Evolutionary conservation across 139 green algal genomes (phyloP), one percentile per base, ranked within the genome.

Genomic region (Picochlorum sp.): DNA sequence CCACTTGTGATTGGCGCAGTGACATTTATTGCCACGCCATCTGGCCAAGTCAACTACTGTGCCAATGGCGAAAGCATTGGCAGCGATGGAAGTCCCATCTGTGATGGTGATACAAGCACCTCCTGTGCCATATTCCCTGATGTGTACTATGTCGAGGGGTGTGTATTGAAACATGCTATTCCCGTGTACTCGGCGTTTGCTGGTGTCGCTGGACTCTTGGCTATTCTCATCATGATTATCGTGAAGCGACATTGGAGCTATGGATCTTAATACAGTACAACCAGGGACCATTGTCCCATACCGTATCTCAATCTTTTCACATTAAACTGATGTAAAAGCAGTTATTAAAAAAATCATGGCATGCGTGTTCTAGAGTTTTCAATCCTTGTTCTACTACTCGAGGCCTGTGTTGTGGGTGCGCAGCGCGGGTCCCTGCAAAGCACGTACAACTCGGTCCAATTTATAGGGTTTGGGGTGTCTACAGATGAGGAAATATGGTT

Each of bases 21-120:
- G 4, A 70, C 69, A n/a, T 34, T 28, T 13, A 70, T 75, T 30
- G 62, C 69, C 49, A 75, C 69, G 0, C 69, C 69, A 7, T 37
- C 15, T 18, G 68, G 68, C 7, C 13, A 69, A 14, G 45, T 37
- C 3, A 24, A 37, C 24, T 69, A 60, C 50, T 74, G 61, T 11
- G 44, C 44, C 45, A 47, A 49, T n/a, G 26, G 15, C 1, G 15
- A 47, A 59, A 7, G 16, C 14, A 4, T 38, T 41, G 30, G 23
- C 3, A 44, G n/a, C 24, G 44, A 59, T 24, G 59, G 20, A 24
- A 21, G 15, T 21, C 21, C 5, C 3, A 65, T 56, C 20, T 55
- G 11, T 21, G 37, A 21, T 21, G 30, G 32, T 28, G 44, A 55
- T 26, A 56, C 57, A 9, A 38, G 18, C 15, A 24, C 23, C 4